phyloP scores from a whole-genome alignment of 2,329 filamentous ascomycete genomes.

The Fusarium siculi region DNA sequence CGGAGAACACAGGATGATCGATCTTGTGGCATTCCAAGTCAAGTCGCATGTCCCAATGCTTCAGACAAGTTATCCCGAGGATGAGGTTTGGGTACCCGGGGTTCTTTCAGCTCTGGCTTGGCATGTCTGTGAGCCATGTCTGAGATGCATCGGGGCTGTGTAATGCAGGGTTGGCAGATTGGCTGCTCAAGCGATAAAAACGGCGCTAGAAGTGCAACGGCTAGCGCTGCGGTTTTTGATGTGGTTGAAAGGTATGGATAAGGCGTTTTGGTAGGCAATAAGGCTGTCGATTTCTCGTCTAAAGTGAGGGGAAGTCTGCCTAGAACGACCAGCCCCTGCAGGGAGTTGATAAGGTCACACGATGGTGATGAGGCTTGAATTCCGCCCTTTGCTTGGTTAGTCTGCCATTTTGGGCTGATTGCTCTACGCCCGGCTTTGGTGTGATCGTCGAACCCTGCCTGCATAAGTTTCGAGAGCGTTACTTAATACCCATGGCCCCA shows the following conservation, averaged over 20 bases:
- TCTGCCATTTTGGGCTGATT: conserved; percentile 12
- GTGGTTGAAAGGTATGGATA: conserved; percentile 19
- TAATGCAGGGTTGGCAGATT: conserved; percentile 34
- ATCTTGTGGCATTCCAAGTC: conserved; percentile 6
- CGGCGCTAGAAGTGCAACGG: conserved; percentile 31
- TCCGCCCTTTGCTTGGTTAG: conserved; percentile 3
- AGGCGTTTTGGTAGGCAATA: conserved; percentile 37
- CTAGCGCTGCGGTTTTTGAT: conserved; percentile 8
- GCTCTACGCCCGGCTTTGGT: conserved; percentile 39
- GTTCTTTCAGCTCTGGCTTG: conserved; percentile 40
- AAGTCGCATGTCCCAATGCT: neutral
- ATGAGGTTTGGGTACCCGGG: neutral
- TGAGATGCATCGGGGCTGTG: conserved; percentile 36
- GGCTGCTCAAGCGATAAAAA: conserved; percentile 11
- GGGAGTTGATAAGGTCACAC: conserved; percentile 28
- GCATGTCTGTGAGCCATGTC: conserved; percentile 11
- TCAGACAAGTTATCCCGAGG: conserved; percentile 14
- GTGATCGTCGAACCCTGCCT: conserved; percentile 17
- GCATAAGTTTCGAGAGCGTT: conserved; percentile 23
- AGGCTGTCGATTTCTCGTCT: conserved; percentile 16
- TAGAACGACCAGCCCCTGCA: neutral
- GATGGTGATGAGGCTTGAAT: conserved; percentile 25
- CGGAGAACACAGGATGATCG: conserved; percentile 6
- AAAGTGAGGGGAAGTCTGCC: conserved; percentile 29
- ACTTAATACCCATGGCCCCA: conserved; percentile 40